These are phyloP conservation scores for Termitomyces heimii DNA, from an alignment of 768 basidiomycete species.

Conservation along the genomic window DNA sequence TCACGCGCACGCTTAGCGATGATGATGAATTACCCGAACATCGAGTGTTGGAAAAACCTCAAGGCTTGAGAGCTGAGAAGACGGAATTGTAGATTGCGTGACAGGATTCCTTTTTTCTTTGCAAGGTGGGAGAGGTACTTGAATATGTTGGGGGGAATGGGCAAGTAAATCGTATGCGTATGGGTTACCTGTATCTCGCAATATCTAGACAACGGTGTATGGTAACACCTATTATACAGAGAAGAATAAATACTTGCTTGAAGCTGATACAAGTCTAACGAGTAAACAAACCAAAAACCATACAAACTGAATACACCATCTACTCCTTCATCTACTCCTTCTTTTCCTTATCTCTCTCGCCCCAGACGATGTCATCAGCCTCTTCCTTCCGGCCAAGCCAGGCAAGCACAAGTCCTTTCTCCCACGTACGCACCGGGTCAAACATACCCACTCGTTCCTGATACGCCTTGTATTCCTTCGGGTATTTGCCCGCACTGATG, in stretches of 20 bases:
- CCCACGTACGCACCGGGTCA: conserved; percentile 30
- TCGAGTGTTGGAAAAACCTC: conserved; percentile 21
- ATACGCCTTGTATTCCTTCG: conserved; percentile 64
- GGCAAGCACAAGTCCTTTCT: conserved; percentile 18
- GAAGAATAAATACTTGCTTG: not conserved
- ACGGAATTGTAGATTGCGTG: conserved; percentile 6
- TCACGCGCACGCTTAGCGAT: no score
- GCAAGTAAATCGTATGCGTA: not conserved
- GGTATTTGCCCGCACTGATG: conserved; percentile 74
- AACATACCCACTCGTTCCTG: conserved; percentile 82
- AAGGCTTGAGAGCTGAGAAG: not conserved
- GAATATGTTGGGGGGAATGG: conserved; percentile 7
- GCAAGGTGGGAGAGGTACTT: conserved; percentile 24
- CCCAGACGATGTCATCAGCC: conserved; percentile 21
- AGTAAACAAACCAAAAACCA: not conserved
- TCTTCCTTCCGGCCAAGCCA: conserved; percentile 16
- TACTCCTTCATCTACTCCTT: conserved; percentile 5
- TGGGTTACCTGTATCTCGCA: not conserved
- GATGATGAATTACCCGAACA: conserved; percentile 8
- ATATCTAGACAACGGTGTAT: not conserved
- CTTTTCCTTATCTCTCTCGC: conserved; percentile 15
- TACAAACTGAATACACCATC: not conserved
- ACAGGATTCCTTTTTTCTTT: conserved; percentile 11
- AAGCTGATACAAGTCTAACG: not conserved
- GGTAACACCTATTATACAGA: not conserved